phyloP scores from a whole-genome alignment of 1,284 basidiomycete genomes.

The Phylloboletellus chloephorus region DNA sequence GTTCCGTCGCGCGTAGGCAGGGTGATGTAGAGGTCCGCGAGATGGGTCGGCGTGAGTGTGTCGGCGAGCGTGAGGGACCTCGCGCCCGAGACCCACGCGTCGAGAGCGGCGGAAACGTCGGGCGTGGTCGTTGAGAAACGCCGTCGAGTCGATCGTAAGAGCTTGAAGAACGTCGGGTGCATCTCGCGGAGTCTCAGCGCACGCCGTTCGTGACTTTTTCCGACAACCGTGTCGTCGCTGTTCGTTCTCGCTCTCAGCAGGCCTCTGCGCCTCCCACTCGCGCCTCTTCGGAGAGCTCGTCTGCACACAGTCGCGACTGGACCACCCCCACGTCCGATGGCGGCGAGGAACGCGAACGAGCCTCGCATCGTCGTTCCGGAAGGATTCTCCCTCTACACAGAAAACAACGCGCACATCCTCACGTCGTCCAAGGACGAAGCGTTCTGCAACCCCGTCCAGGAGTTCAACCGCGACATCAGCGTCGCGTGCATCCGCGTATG shows the following conservation, averaged over 20 bases:
- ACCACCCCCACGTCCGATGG: slow-evolving; percentile 7
- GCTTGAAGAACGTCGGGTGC: neutral
- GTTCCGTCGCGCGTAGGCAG: slow-evolving; percentile 66
- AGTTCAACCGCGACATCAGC: slow-evolving; percentile 95
- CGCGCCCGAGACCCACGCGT: slow-evolving; percentile 47
- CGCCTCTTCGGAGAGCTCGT: slow-evolving; percentile 4
- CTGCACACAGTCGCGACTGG: slow-evolving; percentile 1
- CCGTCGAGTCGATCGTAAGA: slow-evolving; percentile 6
- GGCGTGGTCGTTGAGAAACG: slow-evolving; percentile 9
- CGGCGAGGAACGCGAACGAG: slow-evolving; percentile 7
- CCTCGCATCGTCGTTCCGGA: slow-evolving; percentile 52
- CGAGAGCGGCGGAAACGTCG: slow-evolving; percentile 31
- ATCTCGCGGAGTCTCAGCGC: too few relatives aligned
- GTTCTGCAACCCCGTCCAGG: slow-evolving; percentile 97
- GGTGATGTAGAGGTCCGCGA: slow-evolving; percentile 60
- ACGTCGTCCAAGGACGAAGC: slow-evolving; percentile 73
- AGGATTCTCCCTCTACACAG: slow-evolving; percentile 76
- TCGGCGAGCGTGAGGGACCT: slow-evolving; percentile 41
- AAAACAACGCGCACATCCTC: slow-evolving; percentile 81
- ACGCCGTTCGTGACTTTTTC: slow-evolving; percentile 2
- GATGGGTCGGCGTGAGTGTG: slow-evolving; percentile 45
- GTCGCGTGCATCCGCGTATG: slow-evolving; percentile 86
- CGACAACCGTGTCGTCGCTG: slow-evolving; percentile 17
- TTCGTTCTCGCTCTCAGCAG: slow-evolving; percentile 17
- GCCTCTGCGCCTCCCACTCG: slow-evolving; percentile 27